Evolutionary conservation across 305 asterid genomes (phyloP), one percentile per base, ranked within the genome.

Genomic region (Rubia tinctorum): DNA sequence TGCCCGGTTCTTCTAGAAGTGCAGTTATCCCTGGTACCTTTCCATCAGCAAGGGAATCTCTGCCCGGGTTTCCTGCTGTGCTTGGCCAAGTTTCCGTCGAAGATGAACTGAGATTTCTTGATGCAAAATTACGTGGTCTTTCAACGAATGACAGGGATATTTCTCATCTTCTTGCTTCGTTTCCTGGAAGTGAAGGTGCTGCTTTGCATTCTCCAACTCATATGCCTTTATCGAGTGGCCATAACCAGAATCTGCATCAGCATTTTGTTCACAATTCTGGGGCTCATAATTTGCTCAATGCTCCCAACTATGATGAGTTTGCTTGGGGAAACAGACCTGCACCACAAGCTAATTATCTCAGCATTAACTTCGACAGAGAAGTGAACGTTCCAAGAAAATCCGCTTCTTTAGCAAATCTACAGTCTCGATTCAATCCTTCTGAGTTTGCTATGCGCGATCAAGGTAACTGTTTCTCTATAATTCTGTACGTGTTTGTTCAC

Each of bases 331-430:
- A 82, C 71, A 86, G 78, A 47, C 34, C 77, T 62, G 63, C 51
- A 8, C 77, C 81, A 56, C 79, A 65, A 77, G 67, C 68, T 45
- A 75, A 78, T 63, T 72, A 71, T 40, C 71, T 80, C 42, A 79
- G 79, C 65, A 76, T 80, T 22, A 77, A 64, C 66, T 61, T 74
- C 42, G 85, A 87, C 13, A 87, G 88, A 74, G 80, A 77, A 68
- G 72, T 65, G 34, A 82, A 86, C 73, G 77, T 83, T 77, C 90
- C 83, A 3, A 82, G 93, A 75, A 84, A 89, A 80, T 70, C 90
- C n/a, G 80, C 86, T 68, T 89, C 97, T 44, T 80, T 88, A 44
- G 74, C 82, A 71, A 87, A 82, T 80, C 93, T 88, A 69, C 93
- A 81, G 58, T 78, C 91, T 67, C 83, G 76, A 60, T 79, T 78